Evolutionary conservation across 345 rosid genomes (phyloP), one percentile per base, ranked within the genome.

Genomic region (Bruguiera gymnorhiza): DNA sequence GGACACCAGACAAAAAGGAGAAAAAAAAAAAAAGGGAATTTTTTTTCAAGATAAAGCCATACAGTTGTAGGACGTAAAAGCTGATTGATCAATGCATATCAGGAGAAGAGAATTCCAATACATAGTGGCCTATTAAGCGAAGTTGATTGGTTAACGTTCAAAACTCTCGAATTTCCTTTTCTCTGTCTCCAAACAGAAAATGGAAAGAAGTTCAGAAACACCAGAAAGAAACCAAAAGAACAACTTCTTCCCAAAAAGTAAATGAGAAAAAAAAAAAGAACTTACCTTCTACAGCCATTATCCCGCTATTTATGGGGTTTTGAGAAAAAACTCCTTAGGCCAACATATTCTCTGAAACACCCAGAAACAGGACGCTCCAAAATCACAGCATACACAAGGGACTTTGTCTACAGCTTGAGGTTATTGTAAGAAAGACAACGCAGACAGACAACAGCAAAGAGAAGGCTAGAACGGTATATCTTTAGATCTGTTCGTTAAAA

Each of bases 391-490:
- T 39, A 39, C 48, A 10, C 0, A 39, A 51, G 39, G 59, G 48
- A 32, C 57, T 23, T 58, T 4, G 23, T 23, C 52, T 60, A 58
- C 73, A 69, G 69, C 56, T 51, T 29, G 19, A 1, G 68, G 60
- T 32, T 53, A 26, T 31, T 7, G 61, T 23, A 50, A 53, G 43
- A 55, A 29, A 63, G 29, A 37, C 31, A 53, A 53, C 55, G 55
- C 56, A 61, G 59, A 70, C 31, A 43, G 70, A 43, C 1, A 32
- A 3, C 51, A 54, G 70, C 24, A 34, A 6, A 20, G n/a, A 66
- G 63, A 65, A 18, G 23, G 66, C 8, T 6, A 29, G 73, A 32
- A 26, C 59, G 73, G 84, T 43, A 67, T 78, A 85, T 79, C 78
- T 83, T 83, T 79, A 62, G 81, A 54, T 43, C 4, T 13, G 16